Evolutionary conservation across 2,329 filamentous ascomycete genomes (phyloP).

Genomic region (Fusarium sarcochroum): DNA sequence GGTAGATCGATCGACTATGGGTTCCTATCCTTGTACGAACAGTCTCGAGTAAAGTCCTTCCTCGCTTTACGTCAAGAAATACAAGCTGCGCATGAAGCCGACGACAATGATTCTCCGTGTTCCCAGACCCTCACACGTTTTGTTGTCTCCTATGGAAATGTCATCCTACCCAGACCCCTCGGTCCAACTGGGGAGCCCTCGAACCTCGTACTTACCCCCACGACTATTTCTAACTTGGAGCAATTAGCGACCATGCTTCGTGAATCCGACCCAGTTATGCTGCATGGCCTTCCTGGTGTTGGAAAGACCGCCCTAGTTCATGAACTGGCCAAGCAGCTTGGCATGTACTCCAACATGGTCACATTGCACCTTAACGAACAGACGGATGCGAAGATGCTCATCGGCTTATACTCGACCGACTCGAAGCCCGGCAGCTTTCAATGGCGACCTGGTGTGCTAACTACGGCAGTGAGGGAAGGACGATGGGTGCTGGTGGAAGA

Average conservation of each 20-base stretch:
- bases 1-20: slow-evolving; percentile 82
- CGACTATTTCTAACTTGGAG: slow-evolving; percentile 79
- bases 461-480: slow-evolving; percentile 92
- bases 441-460: slow-evolving; percentile 93
- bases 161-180: slow-evolving; percentile 76
- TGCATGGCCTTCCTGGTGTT: slow-evolving; percentile 86
- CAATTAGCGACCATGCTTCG: slow-evolving; percentile 78
- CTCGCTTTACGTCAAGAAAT: slow-evolving; percentile 59
- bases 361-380: slow-evolving; percentile 98
- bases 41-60: slow-evolving; percentile 64
- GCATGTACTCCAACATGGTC: slow-evolving; percentile 85
- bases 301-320: slow-evolving; percentile 92
- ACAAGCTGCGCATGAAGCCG: slow-evolving; percentile 40
- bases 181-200: slow-evolving; percentile 63
- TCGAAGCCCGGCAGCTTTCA: slow-evolving; percentile 89
- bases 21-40: slow-evolving; percentile 75
- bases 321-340: slow-evolving; percentile 84
- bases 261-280: slow-evolving; percentile 77
- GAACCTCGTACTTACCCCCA: slow-evolving; percentile 76
- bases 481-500: slow-evolving; percentile 98
- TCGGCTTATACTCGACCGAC: slow-evolving; percentile 94
- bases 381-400: slow-evolving; percentile 95
- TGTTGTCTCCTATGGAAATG: slow-evolving; percentile 75
- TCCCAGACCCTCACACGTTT: slow-evolving; percentile 68
- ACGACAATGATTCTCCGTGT: slow-evolving; percentile 23